Conservation (phyloP, 805 yeast genomes). For the Blastobotrys americana region DNA sequence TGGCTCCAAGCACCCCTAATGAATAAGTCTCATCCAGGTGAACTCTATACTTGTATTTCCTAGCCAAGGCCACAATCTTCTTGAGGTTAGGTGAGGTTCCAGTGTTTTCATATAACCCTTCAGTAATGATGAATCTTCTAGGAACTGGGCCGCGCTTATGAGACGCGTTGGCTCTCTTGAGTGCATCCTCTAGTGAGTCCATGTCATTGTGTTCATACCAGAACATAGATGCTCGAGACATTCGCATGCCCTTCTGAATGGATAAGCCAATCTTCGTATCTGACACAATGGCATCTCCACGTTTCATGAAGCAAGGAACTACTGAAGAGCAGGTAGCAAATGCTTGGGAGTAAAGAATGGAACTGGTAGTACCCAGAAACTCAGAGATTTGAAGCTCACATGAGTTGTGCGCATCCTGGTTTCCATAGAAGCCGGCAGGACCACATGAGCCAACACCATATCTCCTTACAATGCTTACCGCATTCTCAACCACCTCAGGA, state of each 20-base stretch:
- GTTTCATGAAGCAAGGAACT: slow-evolving; percentile 85
- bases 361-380: slow-evolving; percentile 68
- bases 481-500: slow-evolving; percentile 42
- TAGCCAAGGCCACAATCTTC: slow-evolving; percentile 63
- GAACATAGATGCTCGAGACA: slow-evolving; percentile 79
- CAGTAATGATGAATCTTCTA: slow-evolving; percentile 85
- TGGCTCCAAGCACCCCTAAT: slow-evolving; percentile 74
- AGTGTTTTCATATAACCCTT: slow-evolving; percentile 72
- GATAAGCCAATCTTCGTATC: slow-evolving; percentile 72
- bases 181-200: slow-evolving; percentile 66
- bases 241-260: slow-evolving; percentile 78
- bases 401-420: slow-evolving; percentile 81
- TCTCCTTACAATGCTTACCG: slow-evolving; percentile 49
- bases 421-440: slow-evolving; percentile 95
- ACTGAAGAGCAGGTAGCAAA: slow-evolving; percentile 80
- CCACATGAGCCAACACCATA: slow-evolving; percentile 98
- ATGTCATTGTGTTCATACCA: slow-evolving; percentile 85
- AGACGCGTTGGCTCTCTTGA: slow-evolving; percentile 49
- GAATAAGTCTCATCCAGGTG: slow-evolving; percentile 84
- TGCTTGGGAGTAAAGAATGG: slow-evolving; percentile 90
- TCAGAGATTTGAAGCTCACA: slow-evolving; percentile 68
- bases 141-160: slow-evolving; percentile 65
- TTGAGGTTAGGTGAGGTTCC: slow-evolving; percentile 76
- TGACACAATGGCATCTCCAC: slow-evolving; percentile 89
- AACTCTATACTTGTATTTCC: slow-evolving; percentile 75